Conservation (phyloP, 345 rosid genomes). For the Salix brachista region DNA sequence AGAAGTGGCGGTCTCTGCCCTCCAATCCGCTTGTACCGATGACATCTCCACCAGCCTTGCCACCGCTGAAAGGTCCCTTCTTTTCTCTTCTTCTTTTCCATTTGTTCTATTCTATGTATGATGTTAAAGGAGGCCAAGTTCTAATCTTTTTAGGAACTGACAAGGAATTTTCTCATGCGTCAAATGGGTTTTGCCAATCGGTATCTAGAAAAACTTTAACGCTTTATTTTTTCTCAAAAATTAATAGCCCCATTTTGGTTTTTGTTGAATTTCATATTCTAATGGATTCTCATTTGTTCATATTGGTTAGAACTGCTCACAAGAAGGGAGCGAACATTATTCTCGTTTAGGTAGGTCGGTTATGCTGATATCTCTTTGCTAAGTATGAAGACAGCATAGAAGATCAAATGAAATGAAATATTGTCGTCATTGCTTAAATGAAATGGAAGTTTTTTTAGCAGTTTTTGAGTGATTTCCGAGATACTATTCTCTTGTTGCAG, state of each 20-base stretch:
- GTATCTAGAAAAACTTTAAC: background rate
- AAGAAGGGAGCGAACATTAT: conserved; percentile 72
- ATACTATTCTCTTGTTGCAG: background rate
- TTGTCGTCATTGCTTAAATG: background rate
- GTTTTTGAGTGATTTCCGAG: background rate
- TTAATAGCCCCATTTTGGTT: background rate
- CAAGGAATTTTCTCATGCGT: background rate
- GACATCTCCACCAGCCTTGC: conserved; percentile 66
- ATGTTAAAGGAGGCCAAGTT: background rate
- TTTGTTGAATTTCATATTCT: background rate
- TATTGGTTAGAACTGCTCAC: conserved; percentile 71
- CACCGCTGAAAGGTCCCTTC: conserved; percentile 61
- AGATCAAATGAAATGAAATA: background rate
- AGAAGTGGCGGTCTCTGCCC: conserved; percentile 61
- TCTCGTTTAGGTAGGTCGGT: conserved; percentile 71
- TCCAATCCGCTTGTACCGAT: conserved; percentile 83
- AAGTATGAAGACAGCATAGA: background rate
- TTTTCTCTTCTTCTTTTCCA: background rate
- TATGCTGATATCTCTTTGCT: background rate
- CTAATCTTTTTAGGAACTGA: background rate
- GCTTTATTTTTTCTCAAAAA: background rate
- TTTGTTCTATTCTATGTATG: background rate
- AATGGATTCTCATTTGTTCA: conserved; percentile 16
- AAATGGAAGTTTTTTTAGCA: background rate
- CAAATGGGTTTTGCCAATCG: background rate